Base-by-base conservation (phyloP, 2,329 filamentous ascomycete genomes). In the Talaromyces piceae region DNA sequence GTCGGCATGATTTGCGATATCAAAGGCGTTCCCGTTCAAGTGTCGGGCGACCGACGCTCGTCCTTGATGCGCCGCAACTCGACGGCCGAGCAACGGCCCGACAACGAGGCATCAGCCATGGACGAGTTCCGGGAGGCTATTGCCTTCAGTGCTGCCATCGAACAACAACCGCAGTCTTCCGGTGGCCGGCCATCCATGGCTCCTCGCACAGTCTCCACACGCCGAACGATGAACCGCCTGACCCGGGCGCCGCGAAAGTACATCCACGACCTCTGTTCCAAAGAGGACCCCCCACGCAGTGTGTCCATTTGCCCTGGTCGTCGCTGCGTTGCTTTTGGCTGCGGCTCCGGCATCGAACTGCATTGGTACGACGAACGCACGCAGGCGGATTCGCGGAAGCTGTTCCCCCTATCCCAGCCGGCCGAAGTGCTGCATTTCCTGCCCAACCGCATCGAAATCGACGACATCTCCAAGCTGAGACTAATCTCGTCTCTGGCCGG, bases 251-350 rank as follows among this genome's bases (percentile, higher is more conserved):
- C 73, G 47, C 58, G 75, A 51, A 57, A 63, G 63, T 72, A 68
- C 59, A 77, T 75, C 59, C 70, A 74, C 37, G 72, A 78, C 54
- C 60, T 86, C 37, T 84, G 82, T 59, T 80, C 77, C 2, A 67
- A 76, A 31, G 77, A 84, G 49, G 81, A 85, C 55, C 79, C 79
- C 13, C 83, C 83, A 11, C 76, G 79, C n/a, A 83, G 80, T 33
- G 76, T 86, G 8, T 78, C 82, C 0, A 78, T 86, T 28, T 84
- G 79, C 57, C 82, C 82, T n/a, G 78, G 82, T 52, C 74, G 80
- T 43, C 75, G 76, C 47, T 84, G 81, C 57, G 78, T 84, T 28
- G 82, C 81, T 7, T 86, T 85, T 67, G 83, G 83, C 12, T 84
- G 80, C 56, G 75, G 76, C 11, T 72, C 76, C 6, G 79, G 82